Conservation (phyloP, 306 rosid genomes). For the Quercus variabilis region DNA sequence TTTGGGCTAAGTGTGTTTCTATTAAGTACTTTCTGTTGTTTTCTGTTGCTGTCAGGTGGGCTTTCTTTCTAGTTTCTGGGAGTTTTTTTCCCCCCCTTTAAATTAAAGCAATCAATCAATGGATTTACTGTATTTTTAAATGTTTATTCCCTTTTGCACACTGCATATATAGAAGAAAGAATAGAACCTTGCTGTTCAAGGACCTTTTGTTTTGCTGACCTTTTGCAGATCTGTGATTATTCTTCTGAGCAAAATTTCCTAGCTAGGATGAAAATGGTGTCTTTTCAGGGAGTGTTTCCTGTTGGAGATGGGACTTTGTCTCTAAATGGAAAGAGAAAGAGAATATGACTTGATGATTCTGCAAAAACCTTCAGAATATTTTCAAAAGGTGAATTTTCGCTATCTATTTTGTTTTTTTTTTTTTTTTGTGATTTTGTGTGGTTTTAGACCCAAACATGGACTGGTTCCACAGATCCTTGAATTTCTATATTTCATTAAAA, state of each 20-base stretch:
- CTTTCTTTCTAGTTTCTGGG: slow-evolving; percentile 13
- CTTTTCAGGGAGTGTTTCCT: slow-evolving; percentile 28
- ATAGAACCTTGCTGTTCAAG: background rate
- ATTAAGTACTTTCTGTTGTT: background rate
- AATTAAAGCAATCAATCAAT: slow-evolving; percentile 2
- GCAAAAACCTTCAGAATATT: background rate
- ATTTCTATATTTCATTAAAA: background rate
- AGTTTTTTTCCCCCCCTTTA: background rate
- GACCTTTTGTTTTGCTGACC: slow-evolving; percentile 14
- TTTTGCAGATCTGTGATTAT: slow-evolving; percentile 49
- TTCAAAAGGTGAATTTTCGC: background rate
- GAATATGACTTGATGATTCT: slow-evolving; percentile 17
- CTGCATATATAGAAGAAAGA: background rate
- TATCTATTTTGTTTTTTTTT: background rate
- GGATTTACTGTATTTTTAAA: slow-evolving; percentile 1
- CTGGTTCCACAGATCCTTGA: background rate
- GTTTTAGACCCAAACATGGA: slow-evolving; percentile 21
- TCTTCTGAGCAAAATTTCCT: slow-evolving; percentile 25
- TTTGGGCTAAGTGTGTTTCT: too few species aligned
- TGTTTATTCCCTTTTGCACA: background rate
- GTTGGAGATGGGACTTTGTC: slow-evolving; percentile 18
- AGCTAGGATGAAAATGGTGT: slow-evolving; percentile 26
- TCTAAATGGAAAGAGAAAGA: slow-evolving; percentile 18
- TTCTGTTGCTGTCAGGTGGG: slow-evolving; percentile 35
- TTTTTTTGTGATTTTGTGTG: background rate